A percentile compares a stretch with the other conserved stretches of the same genome.
phyloP scores from a whole-genome alignment of 768 basidiomycete species.

The Russula virescens region DNA sequence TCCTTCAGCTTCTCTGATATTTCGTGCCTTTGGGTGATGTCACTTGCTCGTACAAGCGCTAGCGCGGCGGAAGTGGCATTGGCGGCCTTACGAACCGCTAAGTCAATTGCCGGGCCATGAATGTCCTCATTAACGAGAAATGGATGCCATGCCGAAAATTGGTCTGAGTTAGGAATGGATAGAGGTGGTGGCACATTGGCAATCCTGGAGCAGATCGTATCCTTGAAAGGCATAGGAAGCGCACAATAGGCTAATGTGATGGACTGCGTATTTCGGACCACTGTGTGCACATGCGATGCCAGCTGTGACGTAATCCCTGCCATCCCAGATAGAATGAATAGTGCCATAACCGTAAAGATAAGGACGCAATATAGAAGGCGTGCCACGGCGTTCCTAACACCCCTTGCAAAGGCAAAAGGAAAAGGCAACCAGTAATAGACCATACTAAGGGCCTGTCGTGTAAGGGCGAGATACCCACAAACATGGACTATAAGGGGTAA shows the following conservation, averaged over 20 bases:
- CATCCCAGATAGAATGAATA: background rate
- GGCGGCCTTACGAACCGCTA: too few species aligned
- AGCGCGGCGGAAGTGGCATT: too few species aligned
- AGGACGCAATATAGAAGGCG: background rate
- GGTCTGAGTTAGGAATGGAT: background rate
- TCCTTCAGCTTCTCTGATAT: background rate
- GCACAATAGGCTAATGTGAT: background rate
- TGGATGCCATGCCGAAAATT: background rate
- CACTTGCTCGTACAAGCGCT: too few species aligned
- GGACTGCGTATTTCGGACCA: background rate
- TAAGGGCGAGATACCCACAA: background rate
- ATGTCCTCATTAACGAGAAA: background rate
- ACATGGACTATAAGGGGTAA: background rate
- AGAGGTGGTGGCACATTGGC: too few species aligned
- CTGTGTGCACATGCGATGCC: background rate
- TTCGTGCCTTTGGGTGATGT: background rate
- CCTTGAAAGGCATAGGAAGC: too few species aligned
- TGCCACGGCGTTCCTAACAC: too few species aligned
- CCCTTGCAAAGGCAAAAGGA: background rate
- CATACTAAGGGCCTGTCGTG: background rate
- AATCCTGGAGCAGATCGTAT: background rate
- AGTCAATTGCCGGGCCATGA: too few species aligned
- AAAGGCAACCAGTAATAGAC: background rate
- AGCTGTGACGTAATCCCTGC: background rate
- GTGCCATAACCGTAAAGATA: background rate